phyloP scores from a whole-genome alignment of 805 yeast genomes.

The Schizosaccharomyces cryophilus region DNA sequence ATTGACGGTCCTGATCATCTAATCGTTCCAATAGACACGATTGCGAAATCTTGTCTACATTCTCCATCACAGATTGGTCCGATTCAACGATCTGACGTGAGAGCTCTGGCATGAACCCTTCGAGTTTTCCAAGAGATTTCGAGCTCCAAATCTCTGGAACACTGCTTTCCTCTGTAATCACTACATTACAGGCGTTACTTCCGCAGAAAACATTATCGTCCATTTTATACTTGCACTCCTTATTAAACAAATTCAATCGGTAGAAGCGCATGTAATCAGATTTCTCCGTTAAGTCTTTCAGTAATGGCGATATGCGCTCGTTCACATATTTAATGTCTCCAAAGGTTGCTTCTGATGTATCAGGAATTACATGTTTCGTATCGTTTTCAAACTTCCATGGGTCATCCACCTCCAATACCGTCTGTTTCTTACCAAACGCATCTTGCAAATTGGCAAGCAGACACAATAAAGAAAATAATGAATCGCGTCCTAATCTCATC shows the following conservation, averaged over 20 bases:
- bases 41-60: neutral
- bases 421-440: too few relatives aligned
- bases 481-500: too few relatives aligned
- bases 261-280: slow-evolving; percentile 71
- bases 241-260: slow-evolving; percentile 47
- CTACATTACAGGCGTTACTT: slow-evolving; percentile 74
- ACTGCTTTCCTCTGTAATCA: slow-evolving; percentile 49
- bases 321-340: neutral
- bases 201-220: slow-evolving; percentile 61
- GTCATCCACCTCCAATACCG: neutral
- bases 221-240: slow-evolving; percentile 65
- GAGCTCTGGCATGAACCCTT: slow-evolving; percentile 17
- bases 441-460: too few relatives aligned
- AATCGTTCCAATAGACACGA: neutral
- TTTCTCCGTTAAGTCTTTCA: slow-evolving; percentile 31
- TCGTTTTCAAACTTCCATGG: neutral
- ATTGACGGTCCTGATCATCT: slow-evolving; percentile 5
- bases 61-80: neutral
- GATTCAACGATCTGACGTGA: neutral
- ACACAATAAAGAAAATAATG: too few relatives aligned
- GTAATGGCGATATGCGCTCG: slow-evolving; percentile 22
- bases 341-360: neutral
- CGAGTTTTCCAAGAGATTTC: slow-evolving; percentile 34
- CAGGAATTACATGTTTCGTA: neutral
- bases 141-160: slow-evolving; percentile 54